A percentile compares a stretch with the other conserved stretches of the same genome.
Evolutionary conservation across 257 asterid species (phyloP).

Genomic region (Voacanga thouarsii): DNA sequence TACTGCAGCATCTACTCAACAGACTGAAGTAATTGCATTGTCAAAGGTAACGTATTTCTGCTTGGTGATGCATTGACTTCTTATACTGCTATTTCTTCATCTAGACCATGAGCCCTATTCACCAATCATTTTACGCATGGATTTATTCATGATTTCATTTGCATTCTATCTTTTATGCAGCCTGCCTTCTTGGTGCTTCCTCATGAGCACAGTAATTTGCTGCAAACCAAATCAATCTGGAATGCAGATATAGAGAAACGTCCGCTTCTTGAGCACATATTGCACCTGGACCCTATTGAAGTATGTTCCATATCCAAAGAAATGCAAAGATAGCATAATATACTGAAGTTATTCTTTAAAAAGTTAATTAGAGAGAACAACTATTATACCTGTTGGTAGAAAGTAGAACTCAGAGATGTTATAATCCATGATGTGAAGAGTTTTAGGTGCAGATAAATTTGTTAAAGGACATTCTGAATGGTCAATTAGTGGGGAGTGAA

Average conservation of each 20-base stretch:
- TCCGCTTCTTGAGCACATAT: constrained; percentile 74
- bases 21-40: constrained; percentile 73
- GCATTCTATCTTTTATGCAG: constrained; percentile 38
- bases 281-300: constrained; percentile 78
- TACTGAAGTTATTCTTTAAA: neutral
- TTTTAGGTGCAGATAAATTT: neutral
- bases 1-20: too few species aligned
- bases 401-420: neutral
- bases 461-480: neutral
- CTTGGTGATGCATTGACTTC: neutral
- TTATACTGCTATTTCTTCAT: neutral
- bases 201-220: constrained; percentile 52
- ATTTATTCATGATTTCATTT: neutral
- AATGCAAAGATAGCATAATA: neutral
- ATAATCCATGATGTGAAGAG: neutral
- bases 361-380: neutral
- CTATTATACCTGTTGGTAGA: neutral
- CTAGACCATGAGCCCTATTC: neutral
- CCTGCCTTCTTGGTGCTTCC: constrained; percentile 85
- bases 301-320: constrained; percentile 38
- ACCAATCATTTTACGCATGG: neutral
- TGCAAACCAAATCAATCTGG: constrained; percentile 84
- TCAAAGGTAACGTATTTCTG: constrained; percentile 52
- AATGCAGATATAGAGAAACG: constrained; percentile 65
- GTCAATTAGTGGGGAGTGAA: neutral